A percentile compares a stretch with the other conserved stretches of the same genome.
Conservation (phyloP, 2,329 filamentous ascomycete genomes). For the Xylariaceae sp. region DNA sequence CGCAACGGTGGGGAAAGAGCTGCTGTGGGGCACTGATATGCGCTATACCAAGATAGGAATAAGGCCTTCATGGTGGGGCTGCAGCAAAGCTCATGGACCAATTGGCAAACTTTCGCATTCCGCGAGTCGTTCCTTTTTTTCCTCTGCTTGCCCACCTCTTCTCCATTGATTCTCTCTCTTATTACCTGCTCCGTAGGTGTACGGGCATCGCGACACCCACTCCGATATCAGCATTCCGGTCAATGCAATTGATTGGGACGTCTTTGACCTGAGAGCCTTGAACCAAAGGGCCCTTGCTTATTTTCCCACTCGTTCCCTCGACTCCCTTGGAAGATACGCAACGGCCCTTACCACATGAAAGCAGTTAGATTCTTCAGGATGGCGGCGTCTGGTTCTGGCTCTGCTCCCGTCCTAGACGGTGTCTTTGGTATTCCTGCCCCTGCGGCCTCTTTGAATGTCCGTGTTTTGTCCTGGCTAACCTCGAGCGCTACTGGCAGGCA, state of each 20-base stretch:
- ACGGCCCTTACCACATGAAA: conserved; percentile 28
- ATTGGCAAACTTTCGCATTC: background rate
- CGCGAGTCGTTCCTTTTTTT: background rate
- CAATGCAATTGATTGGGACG: background rate
- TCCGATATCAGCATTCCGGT: too few species aligned
- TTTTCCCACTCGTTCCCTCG: background rate
- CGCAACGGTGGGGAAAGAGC: too few species aligned
- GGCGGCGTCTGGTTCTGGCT: conserved; percentile 43
- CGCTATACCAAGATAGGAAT: too few species aligned
- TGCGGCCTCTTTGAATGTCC: background rate
- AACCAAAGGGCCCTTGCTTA: background rate
- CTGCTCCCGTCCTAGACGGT: conserved; percentile 47
- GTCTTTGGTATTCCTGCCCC: conserved; percentile 50
- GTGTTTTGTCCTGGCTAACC: conserved; percentile 9
- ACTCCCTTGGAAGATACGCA: conserved; percentile 11
- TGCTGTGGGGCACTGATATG: too few species aligned
- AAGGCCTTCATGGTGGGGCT: too few species aligned
- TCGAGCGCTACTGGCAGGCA: conserved; percentile 30
- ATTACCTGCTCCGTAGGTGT: too few species aligned
- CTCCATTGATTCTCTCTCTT: background rate
- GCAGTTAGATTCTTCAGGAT: conserved; percentile 41
- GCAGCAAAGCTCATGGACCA: background rate
- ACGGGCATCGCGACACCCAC: too few species aligned
- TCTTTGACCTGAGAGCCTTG: background rate
- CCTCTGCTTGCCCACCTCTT: background rate